phyloP scores from a whole-genome alignment of 2,329 filamentous ascomycete genomes.

The Neofusicoccum umdonicola region DNA sequence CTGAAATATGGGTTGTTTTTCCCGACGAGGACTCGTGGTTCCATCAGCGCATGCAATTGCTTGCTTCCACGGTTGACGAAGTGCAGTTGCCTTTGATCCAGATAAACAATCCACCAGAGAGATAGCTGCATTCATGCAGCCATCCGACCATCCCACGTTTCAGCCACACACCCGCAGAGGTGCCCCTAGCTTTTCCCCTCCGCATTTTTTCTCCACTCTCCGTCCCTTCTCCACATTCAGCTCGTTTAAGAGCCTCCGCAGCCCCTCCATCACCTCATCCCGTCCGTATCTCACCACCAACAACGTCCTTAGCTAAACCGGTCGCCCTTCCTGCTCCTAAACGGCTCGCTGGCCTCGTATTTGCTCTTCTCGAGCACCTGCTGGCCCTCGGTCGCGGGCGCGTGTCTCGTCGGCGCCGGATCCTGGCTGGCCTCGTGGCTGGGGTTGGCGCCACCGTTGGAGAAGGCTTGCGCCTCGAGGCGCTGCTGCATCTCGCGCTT shows the following conservation, averaged over 20 bases:
- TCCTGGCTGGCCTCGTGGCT: conserved; percentile 72
- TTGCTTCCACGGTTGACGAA: background rate
- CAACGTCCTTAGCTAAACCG: conserved; percentile 57
- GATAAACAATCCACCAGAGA: background rate
- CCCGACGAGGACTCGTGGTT: too few species aligned
- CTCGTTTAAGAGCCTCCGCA: background rate
- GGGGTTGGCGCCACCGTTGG: conserved; percentile 52
- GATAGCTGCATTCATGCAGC: background rate
- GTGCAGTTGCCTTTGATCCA: background rate
- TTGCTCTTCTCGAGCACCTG: conserved; percentile 76
- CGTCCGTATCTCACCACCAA: background rate
- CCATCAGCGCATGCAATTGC: background rate
- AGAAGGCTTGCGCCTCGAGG: conserved; percentile 27
- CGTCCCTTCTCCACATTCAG: background rate
- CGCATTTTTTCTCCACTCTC: background rate
- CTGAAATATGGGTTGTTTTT: too few species aligned
- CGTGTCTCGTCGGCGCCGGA: conserved; percentile 82
- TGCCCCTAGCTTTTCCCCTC: background rate
- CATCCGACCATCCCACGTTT: background rate
- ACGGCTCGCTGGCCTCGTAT: conserved; percentile 79
- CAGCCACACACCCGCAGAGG: background rate
- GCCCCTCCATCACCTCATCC: background rate
- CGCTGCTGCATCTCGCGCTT: conserved; percentile 32
- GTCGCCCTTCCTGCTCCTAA: conserved; percentile 77
- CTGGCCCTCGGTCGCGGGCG: conserved; percentile 67